phyloP scores from a whole-genome alignment of 768 basidiomycete species.

The Leccinum truebloodii region DNA sequence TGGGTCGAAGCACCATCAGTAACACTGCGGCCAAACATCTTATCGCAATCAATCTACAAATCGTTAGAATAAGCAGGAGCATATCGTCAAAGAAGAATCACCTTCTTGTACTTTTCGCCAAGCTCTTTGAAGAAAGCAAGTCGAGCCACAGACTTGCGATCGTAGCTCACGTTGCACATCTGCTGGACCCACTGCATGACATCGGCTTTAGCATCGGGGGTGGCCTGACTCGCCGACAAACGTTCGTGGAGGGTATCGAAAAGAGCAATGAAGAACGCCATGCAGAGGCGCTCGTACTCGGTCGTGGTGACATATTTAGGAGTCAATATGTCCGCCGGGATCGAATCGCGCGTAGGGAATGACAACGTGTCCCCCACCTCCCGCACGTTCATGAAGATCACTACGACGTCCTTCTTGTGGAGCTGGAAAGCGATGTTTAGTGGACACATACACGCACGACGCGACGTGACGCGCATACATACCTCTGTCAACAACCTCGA shows the following conservation, averaged over 20 bases:
- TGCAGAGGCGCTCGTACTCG: background rate
- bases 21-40: background rate
- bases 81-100: background rate
- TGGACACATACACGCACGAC: too few species aligned
- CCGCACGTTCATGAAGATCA: background rate
- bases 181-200: conserved; percentile 2
- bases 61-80: background rate
- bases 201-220: background rate
- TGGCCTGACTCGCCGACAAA: background rate
- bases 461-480: background rate
- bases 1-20: background rate
- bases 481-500: conserved; percentile 9
- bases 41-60: background rate
- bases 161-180: background rate
- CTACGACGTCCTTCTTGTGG: background rate
- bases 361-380: background rate
- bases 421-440: background rate
- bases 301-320: background rate
- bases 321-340: background rate
- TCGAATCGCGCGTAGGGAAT: background rate
- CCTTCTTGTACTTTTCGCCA: background rate
- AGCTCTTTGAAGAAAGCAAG: background rate
- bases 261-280: conserved; percentile 15
- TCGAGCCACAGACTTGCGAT: background rate
- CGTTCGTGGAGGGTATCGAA: conserved; percentile 2